Base-by-base conservation (phyloP, 352 stramenopile genomes). In the Pelagophyceae sp. region DNA sequence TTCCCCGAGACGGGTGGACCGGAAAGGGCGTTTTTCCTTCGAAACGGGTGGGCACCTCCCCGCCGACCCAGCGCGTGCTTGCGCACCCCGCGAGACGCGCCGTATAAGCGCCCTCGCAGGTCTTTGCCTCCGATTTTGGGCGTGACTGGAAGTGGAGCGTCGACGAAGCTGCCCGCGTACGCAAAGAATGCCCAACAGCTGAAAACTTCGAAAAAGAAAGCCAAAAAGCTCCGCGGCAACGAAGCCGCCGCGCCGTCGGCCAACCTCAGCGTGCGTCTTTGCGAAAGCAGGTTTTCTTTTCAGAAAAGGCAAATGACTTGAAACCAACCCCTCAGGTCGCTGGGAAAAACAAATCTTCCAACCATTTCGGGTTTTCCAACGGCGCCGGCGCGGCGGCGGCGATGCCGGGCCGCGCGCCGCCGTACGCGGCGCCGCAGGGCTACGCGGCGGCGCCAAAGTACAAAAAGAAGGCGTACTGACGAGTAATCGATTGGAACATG, bases 361-460 rank as follows among this genome's bases (percentile, higher is more conserved):
- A 29, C 33, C 61, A 71, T 38, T 71, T 71, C 25, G 29, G 3
- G n/a, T 71, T 71, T 71, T 71, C 61, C 11, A n/a, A n/a, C n/a
- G n/a, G n/a, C n/a, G n/a, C n/a, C n/a, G n/a, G n/a, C n/a, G n/a
- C n/a, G n/a, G n/a, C n/a, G n/a, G n/a, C n/a, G n/a, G n/a, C n/a
- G n/a, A n/a, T n/a, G n/a, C n/a, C n/a, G n/a, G n/a, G n/a, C n/a
- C n/a, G n/a, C n/a, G n/a, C n/a, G n/a, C n/a, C n/a, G n/a, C n/a
- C n/a, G n/a, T n/a, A n/a, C n/a, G n/a, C n/a, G n/a, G n/a, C n/a
- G n/a, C n/a, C n/a, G n/a, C n/a, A n/a, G n/a, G n/a, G n/a, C n/a
- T n/a, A n/a, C n/a, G n/a, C n/a, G n/a, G n/a, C n/a, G n/a, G n/a
- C n/a, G n/a, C n/a, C n/a, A n/a, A n/a, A n/a, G n/a, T n/a, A n/a